Evolutionary conservation across 495 filamentous ascomycete genomes (phyloP).

Genomic region (Elaphomyces granulatus): DNA sequence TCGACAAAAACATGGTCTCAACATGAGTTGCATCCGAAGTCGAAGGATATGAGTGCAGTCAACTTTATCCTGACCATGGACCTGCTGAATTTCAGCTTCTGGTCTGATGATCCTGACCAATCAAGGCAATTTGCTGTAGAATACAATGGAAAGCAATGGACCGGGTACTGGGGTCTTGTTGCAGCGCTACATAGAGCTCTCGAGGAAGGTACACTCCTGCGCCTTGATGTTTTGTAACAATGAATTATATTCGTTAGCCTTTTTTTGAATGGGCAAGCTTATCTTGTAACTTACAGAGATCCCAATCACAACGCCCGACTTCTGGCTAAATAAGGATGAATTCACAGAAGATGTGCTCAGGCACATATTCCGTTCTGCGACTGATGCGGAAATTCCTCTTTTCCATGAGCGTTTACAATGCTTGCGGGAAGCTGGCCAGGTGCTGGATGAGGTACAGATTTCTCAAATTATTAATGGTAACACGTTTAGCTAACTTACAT

Average conservation of each 20-base stretch:
- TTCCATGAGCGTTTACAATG: conserved; percentile 64
- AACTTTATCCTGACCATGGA: conserved; percentile 97
- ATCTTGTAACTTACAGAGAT: conserved; percentile 40
- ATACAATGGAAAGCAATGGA: conserved; percentile 70
- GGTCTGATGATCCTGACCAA: conserved; percentile 51
- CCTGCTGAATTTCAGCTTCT: conserved; percentile 91
- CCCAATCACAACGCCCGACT: conserved; percentile 76
- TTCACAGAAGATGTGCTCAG: conserved; percentile 60
- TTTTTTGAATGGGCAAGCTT: background rate
- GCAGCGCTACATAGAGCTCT: conserved; percentile 73
- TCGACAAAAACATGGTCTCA: conserved; percentile 72
- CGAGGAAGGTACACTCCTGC: conserved; percentile 86
- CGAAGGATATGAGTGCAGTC: conserved; percentile 59
- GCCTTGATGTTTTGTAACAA: conserved; percentile 5
- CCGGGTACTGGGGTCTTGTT: conserved; percentile 91
- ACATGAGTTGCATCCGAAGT: conserved; percentile 81
- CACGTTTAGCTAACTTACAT: too few species aligned
- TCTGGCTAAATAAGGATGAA: conserved; percentile 66
- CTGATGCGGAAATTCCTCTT: conserved; percentile 75
- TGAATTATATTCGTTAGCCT: conserved; percentile 2
- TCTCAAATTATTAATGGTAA: too few species aligned
- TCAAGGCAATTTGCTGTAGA: conserved; percentile 61
- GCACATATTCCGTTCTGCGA: conserved; percentile 75
- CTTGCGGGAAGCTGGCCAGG: conserved; percentile 68
- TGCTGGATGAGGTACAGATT: conserved; percentile 63